Conservation (phyloP, 768 basidiomycete genomes). For the Grammothele lineata region DNA sequence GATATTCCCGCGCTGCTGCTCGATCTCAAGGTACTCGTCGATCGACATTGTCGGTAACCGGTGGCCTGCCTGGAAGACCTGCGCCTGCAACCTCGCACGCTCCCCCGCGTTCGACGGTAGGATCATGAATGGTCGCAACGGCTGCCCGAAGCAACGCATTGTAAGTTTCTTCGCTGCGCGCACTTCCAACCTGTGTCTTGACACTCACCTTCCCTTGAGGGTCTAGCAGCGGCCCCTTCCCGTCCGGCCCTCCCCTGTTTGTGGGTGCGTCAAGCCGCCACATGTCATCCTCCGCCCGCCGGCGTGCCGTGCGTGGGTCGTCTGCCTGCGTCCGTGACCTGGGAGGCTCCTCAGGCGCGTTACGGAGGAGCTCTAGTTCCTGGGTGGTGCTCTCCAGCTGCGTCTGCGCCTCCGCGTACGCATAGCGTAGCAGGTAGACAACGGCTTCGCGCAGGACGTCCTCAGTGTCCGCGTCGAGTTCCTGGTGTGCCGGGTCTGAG, state of each 20-base stretch:
- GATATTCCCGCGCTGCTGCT: constrained; percentile 79
- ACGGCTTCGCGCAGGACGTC: constrained; percentile 63
- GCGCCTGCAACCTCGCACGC: constrained; percentile 65
- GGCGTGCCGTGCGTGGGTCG: constrained; percentile 37
- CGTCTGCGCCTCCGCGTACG: constrained; percentile 63
- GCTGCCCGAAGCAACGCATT: constrained; percentile 48
- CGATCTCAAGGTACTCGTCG: constrained; percentile 90
- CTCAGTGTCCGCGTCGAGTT: constrained; percentile 56
- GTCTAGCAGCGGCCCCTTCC: constrained; percentile 68
- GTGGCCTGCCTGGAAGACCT: constrained; percentile 83
- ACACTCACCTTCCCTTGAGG: constrained; percentile 64
- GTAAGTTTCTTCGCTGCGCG: constrained; percentile 7
- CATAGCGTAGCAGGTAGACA: constrained; percentile 67
- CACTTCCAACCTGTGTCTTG: too few relatives aligned
- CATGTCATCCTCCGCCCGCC: constrained; percentile 44
- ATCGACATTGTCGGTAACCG: constrained; percentile 92
- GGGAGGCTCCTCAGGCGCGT: constrained; percentile 42
- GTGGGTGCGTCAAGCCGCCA: constrained; percentile 70
- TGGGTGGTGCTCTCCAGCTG: constrained; percentile 66
- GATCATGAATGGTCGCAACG: constrained; percentile 89
- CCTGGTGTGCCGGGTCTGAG: constrained; percentile 23
- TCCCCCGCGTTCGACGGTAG: constrained; percentile 68
- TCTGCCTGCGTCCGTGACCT: constrained; percentile 22
- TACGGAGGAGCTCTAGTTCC: constrained; percentile 65
- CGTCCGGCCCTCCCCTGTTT: constrained; percentile 30